These are phyloP conservation scores for Discostella stelligeroides DNA, from an alignment of 108 stramenopile species.

Conservation along the genomic window DNA sequence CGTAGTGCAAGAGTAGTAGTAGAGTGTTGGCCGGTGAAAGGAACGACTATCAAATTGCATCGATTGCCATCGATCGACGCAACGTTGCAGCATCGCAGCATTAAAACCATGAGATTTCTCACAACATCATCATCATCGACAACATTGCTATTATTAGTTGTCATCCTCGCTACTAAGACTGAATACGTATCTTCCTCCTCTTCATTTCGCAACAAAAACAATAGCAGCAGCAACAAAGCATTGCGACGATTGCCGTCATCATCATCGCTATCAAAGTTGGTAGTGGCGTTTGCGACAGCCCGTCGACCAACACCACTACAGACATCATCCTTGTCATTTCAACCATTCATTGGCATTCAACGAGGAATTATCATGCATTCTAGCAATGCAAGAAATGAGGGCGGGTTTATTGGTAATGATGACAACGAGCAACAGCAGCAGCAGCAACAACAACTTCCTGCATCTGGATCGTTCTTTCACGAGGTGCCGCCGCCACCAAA, in stretches of 20 bases:
- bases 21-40: too few species aligned
- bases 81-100: too few species aligned
- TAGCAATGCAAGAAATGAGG: too few species aligned
- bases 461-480: conserved; percentile 54
- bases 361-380: conserved; percentile 9
- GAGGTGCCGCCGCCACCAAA: conserved; percentile 32
- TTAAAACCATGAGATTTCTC: background rate
- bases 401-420: conserved; percentile 15
- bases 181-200: too few species aligned
- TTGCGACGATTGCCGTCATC: background rate
- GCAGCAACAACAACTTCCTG: conserved; percentile 17
- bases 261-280: too few species aligned
- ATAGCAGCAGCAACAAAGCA: background rate
- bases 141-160: too few species aligned
- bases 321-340: background rate
- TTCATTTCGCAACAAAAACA: background rate
- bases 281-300: background rate
- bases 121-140: background rate
- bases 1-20: too few species aligned
- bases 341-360: background rate
- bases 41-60: background rate
- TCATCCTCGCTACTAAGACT: background rate
- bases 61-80: too few species aligned
- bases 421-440: too few species aligned
- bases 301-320: background rate